A percentile compares a stretch with the other conserved stretches of the same genome.
phyloP scores from a whole-genome alignment of 805 yeast genomes.

The Monosporozyma unispora region DNA sequence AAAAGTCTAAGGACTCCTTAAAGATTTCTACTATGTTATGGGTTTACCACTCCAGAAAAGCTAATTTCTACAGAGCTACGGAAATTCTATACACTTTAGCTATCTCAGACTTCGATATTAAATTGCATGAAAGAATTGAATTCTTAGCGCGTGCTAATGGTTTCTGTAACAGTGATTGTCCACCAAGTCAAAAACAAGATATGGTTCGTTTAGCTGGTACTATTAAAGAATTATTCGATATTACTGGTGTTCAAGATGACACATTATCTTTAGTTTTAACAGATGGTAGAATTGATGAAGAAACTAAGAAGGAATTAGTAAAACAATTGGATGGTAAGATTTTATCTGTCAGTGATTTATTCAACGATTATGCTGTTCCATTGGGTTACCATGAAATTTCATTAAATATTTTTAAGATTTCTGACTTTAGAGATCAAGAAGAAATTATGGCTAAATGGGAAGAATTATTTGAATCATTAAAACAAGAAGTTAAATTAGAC shows the following conservation, averaged over 20 bases:
- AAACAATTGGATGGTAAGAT: slow-evolving; percentile 54
- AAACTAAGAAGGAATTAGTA: slow-evolving; percentile 43
- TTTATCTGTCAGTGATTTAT: slow-evolving; percentile 65
- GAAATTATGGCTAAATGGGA: slow-evolving; percentile 80
- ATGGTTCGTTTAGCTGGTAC: slow-evolving; percentile 60
- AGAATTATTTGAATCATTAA: slow-evolving; percentile 48
- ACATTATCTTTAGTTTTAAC: slow-evolving; percentile 35
- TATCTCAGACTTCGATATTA: slow-evolving; percentile 58
- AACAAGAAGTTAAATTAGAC: slow-evolving; percentile 24
- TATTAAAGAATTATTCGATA: slow-evolving; percentile 74
- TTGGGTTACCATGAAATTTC: slow-evolving; percentile 80
- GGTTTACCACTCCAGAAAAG: slow-evolving; percentile 80
- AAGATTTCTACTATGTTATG: slow-evolving; percentile 77
- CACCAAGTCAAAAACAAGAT: slow-evolving; percentile 66
- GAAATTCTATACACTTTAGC: slow-evolving; percentile 66
- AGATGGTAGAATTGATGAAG: slow-evolving; percentile 40
- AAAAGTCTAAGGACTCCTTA: slow-evolving; percentile 52
- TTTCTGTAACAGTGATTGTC: slow-evolving; percentile 76
- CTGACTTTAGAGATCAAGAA: slow-evolving; percentile 78
- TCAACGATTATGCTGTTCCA: slow-evolving; percentile 80
- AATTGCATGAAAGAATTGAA: slow-evolving; percentile 70
- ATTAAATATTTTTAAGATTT: slow-evolving; percentile 63
- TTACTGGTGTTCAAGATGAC: slow-evolving; percentile 72
- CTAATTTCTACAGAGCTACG: slow-evolving; percentile 76
- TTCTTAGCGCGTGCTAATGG: slow-evolving; percentile 87